Evolutionary conservation across 139 green algal species (phyloP).

Genomic region (Auxenochlorella pyrenoidosa): DNA sequence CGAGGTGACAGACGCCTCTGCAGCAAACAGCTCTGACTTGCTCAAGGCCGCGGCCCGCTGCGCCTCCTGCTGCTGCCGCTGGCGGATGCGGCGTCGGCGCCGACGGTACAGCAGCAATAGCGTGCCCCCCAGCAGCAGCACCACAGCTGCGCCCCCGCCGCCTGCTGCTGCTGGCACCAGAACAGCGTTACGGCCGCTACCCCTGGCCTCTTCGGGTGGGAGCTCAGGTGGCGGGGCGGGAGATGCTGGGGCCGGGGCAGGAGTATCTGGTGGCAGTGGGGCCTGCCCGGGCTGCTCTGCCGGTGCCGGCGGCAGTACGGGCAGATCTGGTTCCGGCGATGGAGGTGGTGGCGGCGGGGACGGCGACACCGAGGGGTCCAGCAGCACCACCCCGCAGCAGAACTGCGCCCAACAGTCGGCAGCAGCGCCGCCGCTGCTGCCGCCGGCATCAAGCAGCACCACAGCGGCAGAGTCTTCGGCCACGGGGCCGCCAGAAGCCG

Average conservation of each 20-base stretch:
- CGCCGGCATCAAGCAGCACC: neutral
- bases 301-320: neutral
- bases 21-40: neutral
- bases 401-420: constrained; percentile 27
- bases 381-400: constrained; percentile 41
- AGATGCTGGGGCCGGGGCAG: too few relatives aligned
- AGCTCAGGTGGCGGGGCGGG: neutral
- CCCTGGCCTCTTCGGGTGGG: neutral
- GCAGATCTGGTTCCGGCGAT: neutral
- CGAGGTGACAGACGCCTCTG: neutral
- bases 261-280: neutral
- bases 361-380: neutral
- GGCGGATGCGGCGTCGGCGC: neutral
- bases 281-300: neutral
- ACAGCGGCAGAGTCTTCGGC: neutral
- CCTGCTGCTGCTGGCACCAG: neutral
- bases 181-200: neutral
- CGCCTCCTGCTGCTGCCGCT: neutral
- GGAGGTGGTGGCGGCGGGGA: neutral
- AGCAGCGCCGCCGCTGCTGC: neutral
- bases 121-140: neutral
- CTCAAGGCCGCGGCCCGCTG: neutral
- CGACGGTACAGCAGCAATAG: neutral
- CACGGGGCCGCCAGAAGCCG: neutral
- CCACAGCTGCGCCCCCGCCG: neutral